Base-by-base conservation (phyloP, 2,329 filamentous ascomycete species). In the Aspergillus melleus region DNA sequence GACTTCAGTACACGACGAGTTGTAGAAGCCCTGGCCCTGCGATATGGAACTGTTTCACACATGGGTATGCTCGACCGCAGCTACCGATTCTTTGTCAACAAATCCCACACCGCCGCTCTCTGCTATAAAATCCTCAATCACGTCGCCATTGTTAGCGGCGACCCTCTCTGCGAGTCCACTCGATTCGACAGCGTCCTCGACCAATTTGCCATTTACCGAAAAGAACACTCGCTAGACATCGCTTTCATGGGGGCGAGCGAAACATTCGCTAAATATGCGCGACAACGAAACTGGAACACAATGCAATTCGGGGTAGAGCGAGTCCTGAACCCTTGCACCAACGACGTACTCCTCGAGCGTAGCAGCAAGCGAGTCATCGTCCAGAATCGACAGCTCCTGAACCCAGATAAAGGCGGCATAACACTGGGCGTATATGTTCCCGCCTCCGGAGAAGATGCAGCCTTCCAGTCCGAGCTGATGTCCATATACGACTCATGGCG, bases 21-120 rank as follows among this genome's bases (percentile, higher is more conserved):
- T 6, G 22, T 58, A 6, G 51, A 50, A 20, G 20, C 20, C 12
- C 67, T 79, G 1, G 69, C 75, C 2, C 65, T 64, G 4, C 62
- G 65, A 11, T 74, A 78, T 60, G 76, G 77, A 6, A 69, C 70
- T 16, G 74, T 77, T 1, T 77, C 77, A 5, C 75, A 79, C 57
- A 79, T 79, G 77, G 76, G 76, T 2, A 71, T 80, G n/a, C 70
- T 78, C 1, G 77, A 80, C 49, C 71, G 64, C 8, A 77, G 73
- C 52, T 79, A 79, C 57, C 69, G 63, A 5, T 75, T 79, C 60
- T 80, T 79, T 58, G 66, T 79, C 16, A 78, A 75, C 52, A 67
- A 69, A 44, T 59, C 67, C 12, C 64, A 63, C 14, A 72, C 72
- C 6, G 77, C 68, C 8, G 77, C 72, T 0, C 63, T 79, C 0